Conservation (phyloP, 2,329 filamentous ascomycete genomes). For the Alternaria solani region DNA sequence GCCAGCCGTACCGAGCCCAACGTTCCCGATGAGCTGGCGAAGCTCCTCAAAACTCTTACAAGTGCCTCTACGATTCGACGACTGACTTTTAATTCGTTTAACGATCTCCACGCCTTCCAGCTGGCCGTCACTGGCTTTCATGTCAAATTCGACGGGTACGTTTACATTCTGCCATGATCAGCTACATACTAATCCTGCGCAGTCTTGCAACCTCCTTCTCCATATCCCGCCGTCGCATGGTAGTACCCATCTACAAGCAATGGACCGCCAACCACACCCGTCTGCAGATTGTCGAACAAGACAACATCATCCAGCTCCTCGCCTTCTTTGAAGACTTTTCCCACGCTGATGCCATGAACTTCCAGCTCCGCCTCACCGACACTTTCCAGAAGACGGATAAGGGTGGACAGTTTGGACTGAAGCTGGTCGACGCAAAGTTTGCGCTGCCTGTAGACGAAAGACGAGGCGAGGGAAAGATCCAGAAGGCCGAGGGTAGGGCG, state of each 20-base stretch:
- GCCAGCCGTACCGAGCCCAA: constrained; percentile 43
- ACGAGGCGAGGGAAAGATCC: constrained; percentile 58
- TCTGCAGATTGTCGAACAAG: constrained; percentile 79
- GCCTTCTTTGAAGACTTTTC: constrained; percentile 90
- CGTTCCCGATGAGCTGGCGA: constrained; percentile 67
- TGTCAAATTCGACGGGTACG: constrained; percentile 60
- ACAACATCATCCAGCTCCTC: constrained; percentile 77
- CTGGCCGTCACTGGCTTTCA: constrained; percentile 79
- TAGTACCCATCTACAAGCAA: constrained; percentile 92
- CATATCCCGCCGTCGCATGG: constrained; percentile 85
- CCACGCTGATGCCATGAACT: constrained; percentile 88
- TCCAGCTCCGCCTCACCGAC: constrained; percentile 84
- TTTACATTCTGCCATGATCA: not conserved
- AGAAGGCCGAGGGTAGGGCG: constrained; percentile 57
- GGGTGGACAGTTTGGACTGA: constrained; percentile 70
- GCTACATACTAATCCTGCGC: constrained; percentile 27
- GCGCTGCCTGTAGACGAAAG: constrained; percentile 71
- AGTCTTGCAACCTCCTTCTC: constrained; percentile 74
- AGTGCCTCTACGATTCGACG: constrained; percentile 73
- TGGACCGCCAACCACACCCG: constrained; percentile 85
- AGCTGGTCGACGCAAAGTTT: constrained; percentile 90
- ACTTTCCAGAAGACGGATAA: constrained; percentile 71
- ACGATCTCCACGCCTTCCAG: constrained; percentile 79
- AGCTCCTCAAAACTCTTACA: constrained; percentile 67
- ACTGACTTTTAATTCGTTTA: constrained; percentile 58